Evolutionary conservation across 2,329 filamentous ascomycete genomes (phyloP).

Genomic region (Sphaerulina musiva): DNA sequence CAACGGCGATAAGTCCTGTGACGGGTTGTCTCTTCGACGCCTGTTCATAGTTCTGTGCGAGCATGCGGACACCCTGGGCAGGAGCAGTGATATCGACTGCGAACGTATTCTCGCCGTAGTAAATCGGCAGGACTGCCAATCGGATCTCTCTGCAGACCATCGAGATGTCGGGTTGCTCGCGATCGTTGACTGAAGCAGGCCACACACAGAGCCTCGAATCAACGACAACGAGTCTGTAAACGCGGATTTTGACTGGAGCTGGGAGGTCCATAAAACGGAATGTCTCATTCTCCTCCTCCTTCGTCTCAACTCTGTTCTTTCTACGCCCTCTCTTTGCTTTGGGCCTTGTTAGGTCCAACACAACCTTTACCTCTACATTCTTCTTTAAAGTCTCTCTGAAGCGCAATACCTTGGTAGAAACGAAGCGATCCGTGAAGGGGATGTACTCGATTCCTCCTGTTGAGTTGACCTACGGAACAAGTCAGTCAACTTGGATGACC

Average conservation of each 20-base stretch:
- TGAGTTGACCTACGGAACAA: background rate
- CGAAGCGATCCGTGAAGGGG: slow-evolving; percentile 3
- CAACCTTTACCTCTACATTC: background rate
- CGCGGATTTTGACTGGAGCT: slow-evolving; percentile 12
- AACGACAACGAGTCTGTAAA: slow-evolving; percentile 21
- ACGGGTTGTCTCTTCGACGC: background rate
- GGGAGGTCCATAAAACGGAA: slow-evolving; percentile 10
- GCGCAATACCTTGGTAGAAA: background rate
- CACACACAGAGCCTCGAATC: slow-evolving; percentile 20
- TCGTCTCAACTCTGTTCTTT: background rate
- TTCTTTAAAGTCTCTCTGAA: background rate
- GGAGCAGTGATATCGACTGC: slow-evolving; percentile 14
- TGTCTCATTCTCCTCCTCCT: background rate
- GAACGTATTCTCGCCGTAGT: slow-evolving; percentile 26
- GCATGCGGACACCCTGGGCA: background rate
- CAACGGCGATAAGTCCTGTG: slow-evolving; percentile 5
- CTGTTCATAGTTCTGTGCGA: background rate
- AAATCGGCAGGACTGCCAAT: slow-evolving; percentile 23
- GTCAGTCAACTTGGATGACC: background rate
- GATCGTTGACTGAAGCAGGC: slow-evolving; percentile 12
- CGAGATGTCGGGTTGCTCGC: slow-evolving; percentile 26
- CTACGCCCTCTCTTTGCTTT: background rate
- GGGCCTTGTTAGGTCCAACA: background rate
- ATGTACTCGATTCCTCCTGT: background rate
- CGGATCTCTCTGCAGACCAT: slow-evolving; percentile 23